Conservation (phyloP, 2,329 filamentous ascomycete species). For the Colletotrichum musicola region DNA sequence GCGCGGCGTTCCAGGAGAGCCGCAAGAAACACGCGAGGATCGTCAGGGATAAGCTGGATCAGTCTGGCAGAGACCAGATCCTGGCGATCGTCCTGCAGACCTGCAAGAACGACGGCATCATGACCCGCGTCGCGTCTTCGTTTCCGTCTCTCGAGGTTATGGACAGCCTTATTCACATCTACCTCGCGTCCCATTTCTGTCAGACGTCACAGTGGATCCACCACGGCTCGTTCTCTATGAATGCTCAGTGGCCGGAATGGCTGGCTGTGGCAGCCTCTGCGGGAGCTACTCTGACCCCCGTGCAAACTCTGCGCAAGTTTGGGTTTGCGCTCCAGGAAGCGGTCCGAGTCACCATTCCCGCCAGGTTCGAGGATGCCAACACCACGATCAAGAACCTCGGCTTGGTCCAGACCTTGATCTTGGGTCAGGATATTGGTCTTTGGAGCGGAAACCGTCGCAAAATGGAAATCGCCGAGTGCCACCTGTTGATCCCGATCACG, state of each 20-base stretch:
- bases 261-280: conserved; percentile 70
- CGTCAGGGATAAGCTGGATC: conserved; percentile 58
- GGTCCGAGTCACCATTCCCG: conserved; percentile 52
- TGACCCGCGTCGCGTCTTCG: conserved; percentile 66
- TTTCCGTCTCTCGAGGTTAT: conserved; percentile 73
- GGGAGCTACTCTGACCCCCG: conserved; percentile 71
- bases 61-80: conserved; percentile 69
- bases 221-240: conserved; percentile 69
- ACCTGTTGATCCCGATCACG: conserved; percentile 58
- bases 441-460: conserved; percentile 68
- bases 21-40: conserved; percentile 54
- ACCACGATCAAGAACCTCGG: conserved; percentile 59
- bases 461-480: conserved; percentile 69
- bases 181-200: conserved; percentile 67
- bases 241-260: conserved; percentile 68
- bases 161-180: conserved; percentile 72
- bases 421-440: conserved; percentile 63
- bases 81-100: conserved; percentile 73
- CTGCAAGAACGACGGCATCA: conserved; percentile 64
- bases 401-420: conserved; percentile 62
- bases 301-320: conserved; percentile 70
- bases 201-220: conserved; percentile 73
- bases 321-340: conserved; percentile 68
- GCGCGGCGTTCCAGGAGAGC: conserved; percentile 54
- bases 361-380: conserved; percentile 63